Evolutionary conservation across 2,329 filamentous ascomycete species (phyloP).

Genomic region (Beauveria sp.): DNA sequence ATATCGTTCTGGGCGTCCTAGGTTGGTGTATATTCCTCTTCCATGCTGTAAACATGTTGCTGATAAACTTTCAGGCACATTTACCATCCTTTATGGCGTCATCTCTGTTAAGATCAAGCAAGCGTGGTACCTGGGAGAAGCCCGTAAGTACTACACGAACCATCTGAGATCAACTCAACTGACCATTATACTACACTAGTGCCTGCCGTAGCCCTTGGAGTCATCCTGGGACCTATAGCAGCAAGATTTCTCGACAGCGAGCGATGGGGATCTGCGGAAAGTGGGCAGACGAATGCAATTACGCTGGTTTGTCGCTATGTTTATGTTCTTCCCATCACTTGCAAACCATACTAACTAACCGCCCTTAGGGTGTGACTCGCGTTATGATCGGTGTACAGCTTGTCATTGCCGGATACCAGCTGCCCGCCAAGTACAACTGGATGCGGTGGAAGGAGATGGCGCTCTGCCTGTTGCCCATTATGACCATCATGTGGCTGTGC

Average conservation of each 20-base stretch:
- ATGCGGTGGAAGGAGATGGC: slow-evolving; percentile 44
- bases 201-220: slow-evolving; percentile 47
- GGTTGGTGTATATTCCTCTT: slow-evolving; percentile 20
- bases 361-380: slow-evolving; percentile 37
- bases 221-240: slow-evolving; percentile 45
- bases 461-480: slow-evolving; percentile 49
- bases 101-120: slow-evolving; percentile 46
- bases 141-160: slow-evolving; percentile 29
- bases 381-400: slow-evolving; percentile 56
- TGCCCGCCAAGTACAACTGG: slow-evolving; percentile 48
- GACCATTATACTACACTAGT: slow-evolving; percentile 28
- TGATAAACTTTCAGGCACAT: slow-evolving; percentile 26
- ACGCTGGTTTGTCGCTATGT: slow-evolving; percentile 26
- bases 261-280: slow-evolving; percentile 29
- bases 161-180: neutral
- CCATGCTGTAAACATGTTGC: no score
- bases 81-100: slow-evolving; percentile 41
- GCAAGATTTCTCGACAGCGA: slow-evolving; percentile 43
- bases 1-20: slow-evolving; percentile 39
- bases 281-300: slow-evolving; percentile 26
- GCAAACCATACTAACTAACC: neutral
- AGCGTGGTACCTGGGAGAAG: slow-evolving; percentile 47
- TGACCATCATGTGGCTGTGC: slow-evolving; percentile 55
- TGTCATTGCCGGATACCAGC: slow-evolving; percentile 55
- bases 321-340: neutral